Evolutionary conservation across 129 eudicot species (phyloP).

Genomic region (Smallanthus sonchifolius): DNA sequence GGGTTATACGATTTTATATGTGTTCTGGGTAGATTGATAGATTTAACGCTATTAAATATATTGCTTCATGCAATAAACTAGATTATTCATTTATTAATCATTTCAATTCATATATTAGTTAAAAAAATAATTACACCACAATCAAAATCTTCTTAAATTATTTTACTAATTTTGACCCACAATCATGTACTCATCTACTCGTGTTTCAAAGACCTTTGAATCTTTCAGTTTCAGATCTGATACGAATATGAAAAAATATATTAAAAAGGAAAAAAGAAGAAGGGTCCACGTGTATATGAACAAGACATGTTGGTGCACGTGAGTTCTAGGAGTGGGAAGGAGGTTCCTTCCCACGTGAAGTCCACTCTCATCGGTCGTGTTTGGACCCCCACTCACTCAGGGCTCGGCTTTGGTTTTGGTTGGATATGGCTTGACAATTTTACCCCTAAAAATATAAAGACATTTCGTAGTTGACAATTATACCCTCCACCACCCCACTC

Average conservation of each 20-base stretch:
- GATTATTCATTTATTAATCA: too few species aligned
- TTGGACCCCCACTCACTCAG: slow-evolving; percentile 15
- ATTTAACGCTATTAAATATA: too few species aligned
- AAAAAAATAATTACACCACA: not conserved
- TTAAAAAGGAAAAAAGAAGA: not conserved
- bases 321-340: slow-evolving; percentile 39
- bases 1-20: too few species aligned
- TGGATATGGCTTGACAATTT: not conserved
- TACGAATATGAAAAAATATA: not conserved
- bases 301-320: slow-evolving; percentile 65
- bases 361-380: slow-evolving; percentile 40
- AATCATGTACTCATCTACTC: not conserved
- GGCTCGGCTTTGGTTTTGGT: slow-evolving; percentile 11
- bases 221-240: slow-evolving; percentile 1
- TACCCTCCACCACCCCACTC: slow-evolving; percentile 28
- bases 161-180: too few species aligned
- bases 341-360: slow-evolving; percentile 56
- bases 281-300: slow-evolving; percentile 49
- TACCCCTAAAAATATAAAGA: not conserved
- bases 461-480: slow-evolving; percentile 12
- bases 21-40: too few species aligned
- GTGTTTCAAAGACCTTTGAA: not conserved
- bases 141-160: not conserved
- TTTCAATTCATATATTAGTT: too few species aligned
- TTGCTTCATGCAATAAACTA: too few species aligned